Percentiles rank a stretch among this genome's conserved stretches.
phyloP scores from a whole-genome alignment of 2,329 filamentous ascomycete species.

The Colletotrichum australisinense region DNA sequence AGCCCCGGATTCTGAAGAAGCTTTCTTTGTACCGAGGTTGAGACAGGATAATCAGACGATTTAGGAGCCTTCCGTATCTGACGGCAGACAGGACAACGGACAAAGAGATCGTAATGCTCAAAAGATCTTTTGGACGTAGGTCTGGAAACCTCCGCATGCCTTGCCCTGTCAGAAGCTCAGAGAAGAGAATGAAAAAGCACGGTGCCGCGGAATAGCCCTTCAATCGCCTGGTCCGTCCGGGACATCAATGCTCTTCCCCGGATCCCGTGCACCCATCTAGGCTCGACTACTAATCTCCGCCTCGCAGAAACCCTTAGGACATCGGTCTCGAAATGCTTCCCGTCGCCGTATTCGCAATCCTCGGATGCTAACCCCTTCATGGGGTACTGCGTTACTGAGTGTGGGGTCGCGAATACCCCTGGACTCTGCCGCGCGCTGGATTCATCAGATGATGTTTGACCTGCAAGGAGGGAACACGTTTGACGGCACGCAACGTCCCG shows the following conservation, averaged over 20 bases:
- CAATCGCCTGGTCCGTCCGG: not conserved
- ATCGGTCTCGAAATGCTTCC: not conserved
- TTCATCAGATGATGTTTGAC: constrained; percentile 19
- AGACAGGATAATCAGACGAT: not conserved
- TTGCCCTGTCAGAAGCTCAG: not conserved
- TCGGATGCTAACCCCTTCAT: not conserved
- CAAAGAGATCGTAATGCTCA: not conserved
- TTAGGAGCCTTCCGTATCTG: not conserved
- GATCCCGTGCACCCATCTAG: not conserved
- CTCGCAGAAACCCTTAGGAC: not conserved
- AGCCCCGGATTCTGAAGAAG: not conserved
- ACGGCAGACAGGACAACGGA: not conserved
- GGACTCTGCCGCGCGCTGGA: not conserved
- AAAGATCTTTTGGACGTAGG: not conserved
- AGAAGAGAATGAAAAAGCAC: not conserved
- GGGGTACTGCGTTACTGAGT: not conserved
- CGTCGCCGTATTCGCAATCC: not conserved
- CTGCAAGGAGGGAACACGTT: not conserved
- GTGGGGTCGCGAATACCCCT: not conserved
- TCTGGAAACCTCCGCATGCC: not conserved
- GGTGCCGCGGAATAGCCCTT: not conserved
- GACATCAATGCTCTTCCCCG: not conserved
- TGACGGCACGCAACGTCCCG: constrained; percentile 3
- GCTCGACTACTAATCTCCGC: not conserved
- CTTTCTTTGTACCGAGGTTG: not conserved